A percentile compares a stretch with the other conserved stretches of the same genome.
Conservation (phyloP, 2,329 filamentous ascomycete species). For the Cytospora piceae region DNA sequence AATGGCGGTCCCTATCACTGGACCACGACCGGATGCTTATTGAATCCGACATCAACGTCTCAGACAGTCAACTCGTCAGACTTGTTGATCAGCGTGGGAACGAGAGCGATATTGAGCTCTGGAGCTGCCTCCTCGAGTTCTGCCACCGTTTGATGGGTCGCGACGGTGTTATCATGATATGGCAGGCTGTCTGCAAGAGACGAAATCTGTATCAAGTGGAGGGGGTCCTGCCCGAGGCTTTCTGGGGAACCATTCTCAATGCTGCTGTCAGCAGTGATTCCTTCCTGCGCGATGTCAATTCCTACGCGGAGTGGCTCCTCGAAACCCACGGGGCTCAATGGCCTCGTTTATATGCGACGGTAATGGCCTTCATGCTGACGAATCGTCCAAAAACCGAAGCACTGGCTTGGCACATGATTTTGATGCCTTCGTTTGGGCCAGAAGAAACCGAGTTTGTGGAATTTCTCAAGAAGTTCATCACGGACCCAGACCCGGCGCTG, state of each 20-base stretch:
- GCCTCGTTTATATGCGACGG: conserved; percentile 55
- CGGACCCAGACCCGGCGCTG: conserved; percentile 42
- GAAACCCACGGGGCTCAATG: conserved; percentile 46
- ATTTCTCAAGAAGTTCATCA: conserved; percentile 47
- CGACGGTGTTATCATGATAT: conserved; percentile 35
- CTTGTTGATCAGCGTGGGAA: conserved; percentile 37
- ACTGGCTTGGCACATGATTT: conserved; percentile 52
- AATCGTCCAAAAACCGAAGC: conserved; percentile 44
- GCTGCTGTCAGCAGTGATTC: conserved; percentile 40
- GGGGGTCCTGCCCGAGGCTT: conserved; percentile 34
- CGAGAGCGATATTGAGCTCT: conserved; percentile 38
- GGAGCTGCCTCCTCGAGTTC: conserved; percentile 40
- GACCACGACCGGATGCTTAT: conserved; percentile 35
- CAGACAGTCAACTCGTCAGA: conserved; percentile 15
- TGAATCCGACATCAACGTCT: conserved; percentile 34
- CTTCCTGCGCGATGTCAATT: conserved; percentile 42
- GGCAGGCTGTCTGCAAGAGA: conserved; percentile 36
- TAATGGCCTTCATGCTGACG: conserved; percentile 49
- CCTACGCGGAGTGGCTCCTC: conserved; percentile 50
- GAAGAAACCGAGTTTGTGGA: conserved; percentile 45
- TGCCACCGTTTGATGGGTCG: conserved; percentile 35
- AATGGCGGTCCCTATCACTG: conserved; percentile 35
- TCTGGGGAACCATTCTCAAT: conserved; percentile 41
- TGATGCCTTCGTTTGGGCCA: conserved; percentile 49
- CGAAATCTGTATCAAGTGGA: conserved; percentile 34